phyloP scores from a whole-genome alignment of 495 filamentous ascomycete species.

The Penicillium angulare region DNA sequence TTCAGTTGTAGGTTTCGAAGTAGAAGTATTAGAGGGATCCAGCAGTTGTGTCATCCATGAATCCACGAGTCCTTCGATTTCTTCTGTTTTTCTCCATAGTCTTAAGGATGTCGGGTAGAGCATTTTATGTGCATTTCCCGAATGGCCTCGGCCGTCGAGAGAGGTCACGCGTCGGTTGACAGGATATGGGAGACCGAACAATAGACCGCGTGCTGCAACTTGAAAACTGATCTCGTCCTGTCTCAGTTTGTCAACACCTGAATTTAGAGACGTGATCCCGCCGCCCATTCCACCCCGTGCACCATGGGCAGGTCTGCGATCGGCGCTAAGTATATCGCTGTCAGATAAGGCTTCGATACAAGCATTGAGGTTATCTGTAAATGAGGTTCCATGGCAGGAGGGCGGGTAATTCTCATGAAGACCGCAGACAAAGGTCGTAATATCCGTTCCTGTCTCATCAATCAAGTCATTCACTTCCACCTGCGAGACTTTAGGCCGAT shows the following conservation, averaged over 20 bases:
- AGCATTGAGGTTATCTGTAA: constrained; percentile 63
- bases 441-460: constrained; percentile 88
- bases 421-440: constrained; percentile 82
- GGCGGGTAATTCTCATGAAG: constrained; percentile 92
- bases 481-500: constrained; percentile 64
- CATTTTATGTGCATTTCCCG: constrained; percentile 71
- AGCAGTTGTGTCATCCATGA: constrained; percentile 54
- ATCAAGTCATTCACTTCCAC: constrained; percentile 72
- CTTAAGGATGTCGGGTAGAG: constrained; percentile 79
- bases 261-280: constrained; percentile 38
- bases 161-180: constrained; percentile 63
- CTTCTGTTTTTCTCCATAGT: constrained; percentile 74
- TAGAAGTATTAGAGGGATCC: constrained; percentile 18
- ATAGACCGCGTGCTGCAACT: constrained; percentile 74
- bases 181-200: constrained; percentile 80
- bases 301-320: constrained; percentile 28
- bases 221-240: constrained; percentile 94
- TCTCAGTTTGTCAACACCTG: constrained; percentile 69
- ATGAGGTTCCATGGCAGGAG: constrained; percentile 67
- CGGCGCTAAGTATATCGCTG: constrained; percentile 71
- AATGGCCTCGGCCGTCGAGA: constrained; percentile 18
- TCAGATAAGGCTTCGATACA: constrained; percentile 87
- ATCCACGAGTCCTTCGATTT: constrained; percentile 69
- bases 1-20: constrained; percentile 21
- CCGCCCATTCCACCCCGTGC: constrained; percentile 29